These are phyloP conservation scores for Boletus rubroflammeus DNA, from an alignment of 768 basidiomycete genomes.

Conservation along the genomic window DNA sequence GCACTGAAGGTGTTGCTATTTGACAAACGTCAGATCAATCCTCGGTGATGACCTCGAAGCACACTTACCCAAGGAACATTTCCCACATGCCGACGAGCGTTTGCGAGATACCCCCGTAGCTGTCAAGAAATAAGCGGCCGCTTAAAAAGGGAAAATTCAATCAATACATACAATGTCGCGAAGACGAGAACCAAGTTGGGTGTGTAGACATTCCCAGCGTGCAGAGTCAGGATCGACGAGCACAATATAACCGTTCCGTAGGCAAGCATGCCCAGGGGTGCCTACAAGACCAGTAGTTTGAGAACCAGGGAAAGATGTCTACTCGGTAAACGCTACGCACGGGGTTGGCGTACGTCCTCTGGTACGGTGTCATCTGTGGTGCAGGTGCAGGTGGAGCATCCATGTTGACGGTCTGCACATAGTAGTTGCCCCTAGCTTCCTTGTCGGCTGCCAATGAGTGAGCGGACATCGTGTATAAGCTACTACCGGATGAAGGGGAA, in stretches of 20 bases:
- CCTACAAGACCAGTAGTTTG: slow-evolving; percentile 9
- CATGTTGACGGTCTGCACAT: slow-evolving; percentile 26
- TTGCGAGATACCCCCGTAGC: slow-evolving; percentile 31
- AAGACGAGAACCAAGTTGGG: slow-evolving; percentile 28
- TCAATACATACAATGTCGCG: slow-evolving; percentile 23
- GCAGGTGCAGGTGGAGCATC: slow-evolving; percentile 10
- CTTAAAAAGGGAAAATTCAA: neutral
- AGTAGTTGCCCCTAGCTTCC: slow-evolving; percentile 24
- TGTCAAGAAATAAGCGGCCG: slow-evolving; percentile 3
- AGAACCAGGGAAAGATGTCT: neutral
- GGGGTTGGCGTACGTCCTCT: slow-evolving; percentile 27
- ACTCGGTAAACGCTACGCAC: slow-evolving; percentile 5
- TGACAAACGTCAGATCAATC: slow-evolving; percentile 6
- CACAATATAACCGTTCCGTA: slow-evolving; percentile 30
- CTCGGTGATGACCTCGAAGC: neutral
- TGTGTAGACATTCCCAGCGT: slow-evolving; percentile 16
- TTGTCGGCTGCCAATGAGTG: slow-evolving; percentile 24
- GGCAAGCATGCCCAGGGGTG: slow-evolving; percentile 28
- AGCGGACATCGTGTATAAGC: slow-evolving; percentile 16
- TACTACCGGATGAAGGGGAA: neutral
- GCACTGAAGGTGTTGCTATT: slow-evolving; percentile 27
- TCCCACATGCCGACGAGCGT: slow-evolving; percentile 32
- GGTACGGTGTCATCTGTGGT: slow-evolving; percentile 23
- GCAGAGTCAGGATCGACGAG: slow-evolving; percentile 27
- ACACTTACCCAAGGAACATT: slow-evolving; percentile 28